These are phyloP conservation scores for Aspergillus steynii DNA, from an alignment of 495 filamentous ascomycete genomes.

Conservation along the genomic window DNA sequence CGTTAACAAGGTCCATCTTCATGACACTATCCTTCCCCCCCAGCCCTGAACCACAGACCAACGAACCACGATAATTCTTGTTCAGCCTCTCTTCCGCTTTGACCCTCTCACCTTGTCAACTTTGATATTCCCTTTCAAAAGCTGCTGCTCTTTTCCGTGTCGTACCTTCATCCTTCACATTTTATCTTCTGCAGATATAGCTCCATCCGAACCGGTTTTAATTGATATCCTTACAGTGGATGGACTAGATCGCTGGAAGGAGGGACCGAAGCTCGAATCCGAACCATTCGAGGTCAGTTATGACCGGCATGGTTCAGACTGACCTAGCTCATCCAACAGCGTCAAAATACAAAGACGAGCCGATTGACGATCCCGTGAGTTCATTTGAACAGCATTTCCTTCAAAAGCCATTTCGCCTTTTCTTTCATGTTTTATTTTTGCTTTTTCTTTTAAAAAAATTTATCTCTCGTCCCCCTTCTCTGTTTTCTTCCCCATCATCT, in stretches of 20 bases:
- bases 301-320: conserved; percentile 52
- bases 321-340: conserved; percentile 40
- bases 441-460: conserved; percentile 5
- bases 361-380: conserved; percentile 46
- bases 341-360: conserved; percentile 47
- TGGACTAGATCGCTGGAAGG: conserved; percentile 6
- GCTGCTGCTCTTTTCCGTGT: conserved; percentile 4
- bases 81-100: conserved; percentile 21
- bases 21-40: conserved; percentile 14
- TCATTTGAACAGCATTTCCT: conserved; percentile 12
- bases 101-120: conserved; percentile 14
- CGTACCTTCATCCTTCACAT: conserved; percentile 5
- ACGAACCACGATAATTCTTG: conserved; percentile 21
- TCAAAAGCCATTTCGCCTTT: conserved; percentile 7
- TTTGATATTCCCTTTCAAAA: conserved; percentile 12
- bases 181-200: not conserved
- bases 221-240: conserved; percentile 3
- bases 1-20: conserved; percentile 35
- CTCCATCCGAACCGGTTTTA: conserved; percentile 9
- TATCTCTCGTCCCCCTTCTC: not conserved
- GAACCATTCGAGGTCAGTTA: conserved; percentile 30
- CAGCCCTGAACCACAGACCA: conserved; percentile 24
- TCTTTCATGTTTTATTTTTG: conserved; percentile 17
- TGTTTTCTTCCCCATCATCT: conserved; percentile 6
- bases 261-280: conserved; percentile 7